These are phyloP conservation scores for Pseudocercospora cruenta DNA, from an alignment of 2,329 filamentous ascomycete genomes.

Conservation along the genomic window DNA sequence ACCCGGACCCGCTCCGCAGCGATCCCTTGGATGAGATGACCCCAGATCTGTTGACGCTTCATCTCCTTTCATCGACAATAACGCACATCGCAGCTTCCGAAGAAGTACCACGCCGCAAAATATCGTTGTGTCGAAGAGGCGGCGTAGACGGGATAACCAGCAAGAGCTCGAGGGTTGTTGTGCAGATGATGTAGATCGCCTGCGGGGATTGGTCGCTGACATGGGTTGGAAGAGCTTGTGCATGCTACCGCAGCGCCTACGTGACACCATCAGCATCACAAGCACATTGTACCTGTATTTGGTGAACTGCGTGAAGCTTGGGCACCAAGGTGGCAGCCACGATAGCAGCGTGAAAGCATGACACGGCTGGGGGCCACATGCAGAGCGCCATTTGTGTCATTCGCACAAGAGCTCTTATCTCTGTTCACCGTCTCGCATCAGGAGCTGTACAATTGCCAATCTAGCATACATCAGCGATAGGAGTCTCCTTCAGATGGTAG, in stretches of 20 bases:
- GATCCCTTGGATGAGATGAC: background rate
- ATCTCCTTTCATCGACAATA: background rate
- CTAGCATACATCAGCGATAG: too few species aligned
- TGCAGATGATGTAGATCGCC: conserved; percentile 1
- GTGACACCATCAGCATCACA: conserved; percentile 6
- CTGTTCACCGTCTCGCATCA: background rate
- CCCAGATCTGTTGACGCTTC: background rate
- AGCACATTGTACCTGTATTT: background rate
- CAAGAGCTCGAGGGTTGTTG: conserved; percentile 4
- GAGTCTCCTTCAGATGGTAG: background rate
- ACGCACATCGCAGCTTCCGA: background rate
- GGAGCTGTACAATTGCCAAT: too few species aligned
- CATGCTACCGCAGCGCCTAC: background rate
- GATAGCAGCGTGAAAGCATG: background rate
- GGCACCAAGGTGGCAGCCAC: background rate
- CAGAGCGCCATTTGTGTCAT: background rate
- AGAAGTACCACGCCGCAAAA: background rate
- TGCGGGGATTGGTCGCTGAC: background rate
- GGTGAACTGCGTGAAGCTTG: background rate
- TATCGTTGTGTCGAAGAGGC: background rate
- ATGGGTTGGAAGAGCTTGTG: background rate
- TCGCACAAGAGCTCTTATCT: background rate
- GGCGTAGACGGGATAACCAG: background rate
- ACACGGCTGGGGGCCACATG: background rate
- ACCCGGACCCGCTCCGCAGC: background rate